Evolutionary conservation across 176 grass and related monocot genomes (phyloP), one percentile per base, ranked within the genome.

Genomic region (Areca catechu): DNA sequence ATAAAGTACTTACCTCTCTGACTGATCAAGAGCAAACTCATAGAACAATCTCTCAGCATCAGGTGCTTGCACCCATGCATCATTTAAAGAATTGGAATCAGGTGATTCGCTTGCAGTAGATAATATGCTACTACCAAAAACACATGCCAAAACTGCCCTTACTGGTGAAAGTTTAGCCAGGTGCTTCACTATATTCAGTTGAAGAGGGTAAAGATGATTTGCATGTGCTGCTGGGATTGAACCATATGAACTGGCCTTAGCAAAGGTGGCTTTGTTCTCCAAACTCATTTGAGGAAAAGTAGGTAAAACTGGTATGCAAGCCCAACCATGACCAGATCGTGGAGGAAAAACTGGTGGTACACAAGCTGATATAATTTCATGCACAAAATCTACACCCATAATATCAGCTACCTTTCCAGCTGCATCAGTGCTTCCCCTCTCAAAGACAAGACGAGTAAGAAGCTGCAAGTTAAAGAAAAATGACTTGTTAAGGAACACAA

Each of bases 1-100:
- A 25, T 48, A 52, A 62, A 65, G 71, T 19, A 50, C 19, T 72
- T 86, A 86, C 90, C 92, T 86, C 67, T 96, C 92, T 72, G 92
- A 96, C 50, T 96, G 83, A 59, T 96, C 92, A 61, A 96, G 83
- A 63, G 86, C 86, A 80, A 90, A 96, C 66, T 96, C 92, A 71
- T 87, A 96, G 74, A 88, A 96, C 58, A 82, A 82, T 12, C 83
- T 80, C 66, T 96, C 86, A 49, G 67, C 77, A 75, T 89, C 86
- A 69, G 86, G 78, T 23, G 66, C 22, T 78, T 81, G 81, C 57
- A 65, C 47, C 58, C 29, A 61, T 61, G 62, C 28, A 68, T 78
- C 77, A 64, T 81, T 89, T 48, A 62, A 53, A 66, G 63, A 61
- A 69, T 29, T 81, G 4, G 74, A 57, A 81, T 60, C 76, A 68